Base-by-base conservation (phyloP, 257 asterid genomes). In the Solanum pimpinellifolium region DNA sequence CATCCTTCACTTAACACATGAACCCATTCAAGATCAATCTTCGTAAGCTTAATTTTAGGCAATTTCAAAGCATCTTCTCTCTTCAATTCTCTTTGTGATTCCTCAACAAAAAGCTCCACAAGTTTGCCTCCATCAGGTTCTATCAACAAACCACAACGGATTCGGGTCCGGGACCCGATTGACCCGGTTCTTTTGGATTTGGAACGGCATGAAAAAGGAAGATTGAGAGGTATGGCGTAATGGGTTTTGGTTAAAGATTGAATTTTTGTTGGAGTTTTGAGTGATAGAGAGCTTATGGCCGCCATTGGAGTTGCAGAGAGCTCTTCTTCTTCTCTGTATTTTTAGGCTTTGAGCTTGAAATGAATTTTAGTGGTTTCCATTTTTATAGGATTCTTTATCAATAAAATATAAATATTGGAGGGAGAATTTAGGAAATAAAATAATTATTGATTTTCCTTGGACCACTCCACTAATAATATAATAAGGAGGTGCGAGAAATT, bases 1-100 rank as follows among this genome's bases (percentile, higher is more conserved):
- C 99, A 97, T 47, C 98, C 99, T 90, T 95, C 99, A 86, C 99
- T 94, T 87, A 97, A 94, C 86, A 97, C 98, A 89, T 97, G 99
- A 72, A 97, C 96, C 99, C 99, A 97, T 75, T 97, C 95, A 42
- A 95, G 95, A 81, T 97, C 99, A n/a, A 95, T 92, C 86, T 33
- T 73, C n/a, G 98, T 91, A 87, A 97, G 94, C 91, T 88, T 88
- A 29, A 97, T 93, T 85, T 88, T 86, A 11, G 98, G 98, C 92
- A 97, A 80, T 59, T 69, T 56, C n/a, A 39, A 13, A 3, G 98
- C 95, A 86, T 91, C 91, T 60, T 87, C 87, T n/a, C 44, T 74
- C 74, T 91, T 96, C 86, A 88, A 47, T 0, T 66, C 91, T 60
- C 90, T 95, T 20, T 94, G 94, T 1, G 97, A 91, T 82, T 94